phyloP scores from a whole-genome alignment of 371 early-diverging fungal genomes.

The Saksenaea oblongispora region DNA sequence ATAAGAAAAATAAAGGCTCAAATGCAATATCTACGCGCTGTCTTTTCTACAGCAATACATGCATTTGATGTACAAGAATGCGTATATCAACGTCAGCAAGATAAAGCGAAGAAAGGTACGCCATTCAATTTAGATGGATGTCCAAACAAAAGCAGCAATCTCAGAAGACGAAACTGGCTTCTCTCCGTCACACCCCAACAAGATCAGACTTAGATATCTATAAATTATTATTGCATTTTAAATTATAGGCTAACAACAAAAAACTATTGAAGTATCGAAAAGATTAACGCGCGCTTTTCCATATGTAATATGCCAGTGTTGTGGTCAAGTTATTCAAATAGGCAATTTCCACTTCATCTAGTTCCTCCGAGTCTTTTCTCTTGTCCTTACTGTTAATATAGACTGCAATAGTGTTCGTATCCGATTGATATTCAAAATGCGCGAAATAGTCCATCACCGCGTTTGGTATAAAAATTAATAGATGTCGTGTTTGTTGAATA shows the following conservation, averaged over 20 bases:
- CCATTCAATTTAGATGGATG: too few species aligned
- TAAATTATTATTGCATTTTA: not conserved
- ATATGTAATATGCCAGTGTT: constrained; percentile 34
- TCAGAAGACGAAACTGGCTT: too few species aligned
- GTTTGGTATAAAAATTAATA: constrained; percentile 36
- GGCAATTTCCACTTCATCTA: constrained; percentile 20
- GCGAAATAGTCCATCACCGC: constrained; percentile 29
- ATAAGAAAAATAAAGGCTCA: too few species aligned
- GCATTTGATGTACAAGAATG: too few species aligned
- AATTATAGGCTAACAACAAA: not conserved
- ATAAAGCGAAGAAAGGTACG: too few species aligned
- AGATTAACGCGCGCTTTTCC: constrained; percentile 27
- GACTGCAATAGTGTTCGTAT: constrained; percentile 1
- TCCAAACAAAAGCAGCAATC: too few species aligned
- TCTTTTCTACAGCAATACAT: too few species aligned
- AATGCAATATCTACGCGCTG: too few species aligned
- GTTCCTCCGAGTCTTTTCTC: not conserved
- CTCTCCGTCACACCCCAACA: too few species aligned
- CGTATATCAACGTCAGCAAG: too few species aligned
- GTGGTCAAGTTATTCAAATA: constrained; percentile 26
- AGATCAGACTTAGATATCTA: too few species aligned
- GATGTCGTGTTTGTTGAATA: constrained; percentile 18
- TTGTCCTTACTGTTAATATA: constrained; percentile 14
- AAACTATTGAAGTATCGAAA: not conserved
- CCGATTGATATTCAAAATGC: constrained; percentile 17